These are phyloP conservation scores for Pascua guehoae DNA, from an alignment of 1,284 basidiomycete species.

Conservation along the genomic window DNA sequence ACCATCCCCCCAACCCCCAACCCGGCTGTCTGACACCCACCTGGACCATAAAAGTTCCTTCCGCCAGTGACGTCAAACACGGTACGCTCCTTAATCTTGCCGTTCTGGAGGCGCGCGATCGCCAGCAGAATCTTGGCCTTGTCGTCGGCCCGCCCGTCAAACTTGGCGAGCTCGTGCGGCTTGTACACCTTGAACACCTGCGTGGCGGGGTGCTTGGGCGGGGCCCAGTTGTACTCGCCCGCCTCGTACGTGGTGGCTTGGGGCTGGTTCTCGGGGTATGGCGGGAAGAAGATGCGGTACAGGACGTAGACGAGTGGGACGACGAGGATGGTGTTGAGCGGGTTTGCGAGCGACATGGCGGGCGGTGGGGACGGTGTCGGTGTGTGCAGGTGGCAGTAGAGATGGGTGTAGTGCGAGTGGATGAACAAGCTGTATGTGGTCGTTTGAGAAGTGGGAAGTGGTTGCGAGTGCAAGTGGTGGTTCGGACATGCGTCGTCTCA, in stretches of 20 bases:
- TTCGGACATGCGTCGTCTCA: no score
- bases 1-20: neutral
- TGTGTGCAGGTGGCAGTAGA: neutral
- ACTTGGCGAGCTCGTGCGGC: constrained; percentile 65
- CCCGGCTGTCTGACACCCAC: constrained; percentile 55
- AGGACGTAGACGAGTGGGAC: constrained; percentile 74
- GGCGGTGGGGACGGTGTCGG: neutral
- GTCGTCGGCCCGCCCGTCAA: constrained; percentile 61
- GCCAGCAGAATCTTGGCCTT: constrained; percentile 73
- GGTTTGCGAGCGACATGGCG: constrained; percentile 40
- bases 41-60: constrained; percentile 85
- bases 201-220: constrained; percentile 69
- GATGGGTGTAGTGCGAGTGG: neutral
- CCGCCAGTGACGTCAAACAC: constrained; percentile 91
- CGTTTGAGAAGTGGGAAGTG: neutral
- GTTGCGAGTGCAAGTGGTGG: no score
- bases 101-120: constrained; percentile 61
- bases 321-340: constrained; percentile 60
- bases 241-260: constrained; percentile 21
- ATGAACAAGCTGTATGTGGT: neutral
- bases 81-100: constrained; percentile 59
- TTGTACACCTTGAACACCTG: constrained; percentile 72
- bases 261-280: constrained; percentile 44
- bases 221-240: constrained; percentile 78
- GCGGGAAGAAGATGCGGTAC: constrained; percentile 67